Evolutionary conservation across 2,329 filamentous ascomycete genomes (phyloP).

Genomic region (Calonectria leucothoes): DNA sequence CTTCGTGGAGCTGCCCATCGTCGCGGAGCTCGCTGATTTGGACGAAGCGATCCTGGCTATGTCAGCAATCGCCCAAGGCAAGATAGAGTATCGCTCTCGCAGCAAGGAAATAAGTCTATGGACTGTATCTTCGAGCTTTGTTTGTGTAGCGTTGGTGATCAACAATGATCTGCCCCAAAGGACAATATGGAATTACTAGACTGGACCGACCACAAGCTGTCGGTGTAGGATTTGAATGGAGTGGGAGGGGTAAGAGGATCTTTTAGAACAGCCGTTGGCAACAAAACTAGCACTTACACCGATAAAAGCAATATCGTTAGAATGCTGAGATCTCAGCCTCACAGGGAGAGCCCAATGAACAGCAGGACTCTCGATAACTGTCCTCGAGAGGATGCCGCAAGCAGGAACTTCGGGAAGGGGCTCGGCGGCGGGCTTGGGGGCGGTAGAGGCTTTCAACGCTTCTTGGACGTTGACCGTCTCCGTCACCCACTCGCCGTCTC

Average conservation of each 20-base stretch:
- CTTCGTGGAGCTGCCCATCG: conserved; percentile 77
- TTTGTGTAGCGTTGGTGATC: not conserved
- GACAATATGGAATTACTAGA: not conserved
- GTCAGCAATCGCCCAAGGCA: conserved; percentile 23
- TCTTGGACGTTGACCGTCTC: conserved; percentile 59
- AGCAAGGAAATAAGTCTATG: not conserved
- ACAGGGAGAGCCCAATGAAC: conserved; percentile 83
- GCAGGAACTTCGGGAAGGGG: conserved; percentile 57
- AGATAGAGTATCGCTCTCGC: too few species aligned
- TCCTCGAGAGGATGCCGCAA: conserved; percentile 82
- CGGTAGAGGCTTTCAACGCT: conserved; percentile 53
- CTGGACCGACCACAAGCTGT: not conserved
- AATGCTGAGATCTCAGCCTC: conserved; percentile 74
- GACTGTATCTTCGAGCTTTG: not conserved
- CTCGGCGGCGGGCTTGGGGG: conserved; percentile 45
- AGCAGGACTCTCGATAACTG: conserved; percentile 80
- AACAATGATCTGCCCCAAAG: not conserved
- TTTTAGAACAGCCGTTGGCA: not conserved
- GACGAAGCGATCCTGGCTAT: conserved; percentile 76
- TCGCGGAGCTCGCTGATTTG: conserved; percentile 81
- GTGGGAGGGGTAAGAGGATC: not conserved
- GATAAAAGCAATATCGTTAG: conserved; percentile 89
- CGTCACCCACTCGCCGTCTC: conserved; percentile 68
- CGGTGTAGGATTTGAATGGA: not conserved
- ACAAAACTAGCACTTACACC: conserved; percentile 67